These are phyloP conservation scores for Emergomyces africanus DNA, from an alignment of 2,329 filamentous ascomycete genomes.

Conservation along the genomic window DNA sequence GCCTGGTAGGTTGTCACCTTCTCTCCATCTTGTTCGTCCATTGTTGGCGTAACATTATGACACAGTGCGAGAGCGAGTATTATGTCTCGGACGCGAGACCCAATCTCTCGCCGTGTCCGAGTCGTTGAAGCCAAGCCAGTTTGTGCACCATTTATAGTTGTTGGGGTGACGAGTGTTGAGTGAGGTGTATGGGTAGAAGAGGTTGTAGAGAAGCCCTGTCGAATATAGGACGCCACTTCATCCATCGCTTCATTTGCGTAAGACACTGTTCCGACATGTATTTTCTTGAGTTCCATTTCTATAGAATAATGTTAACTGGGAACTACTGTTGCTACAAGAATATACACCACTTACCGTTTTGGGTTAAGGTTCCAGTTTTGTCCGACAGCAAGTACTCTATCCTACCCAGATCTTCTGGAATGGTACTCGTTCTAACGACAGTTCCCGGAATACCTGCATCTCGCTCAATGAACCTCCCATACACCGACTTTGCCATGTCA, in stretches of 20 bases:
- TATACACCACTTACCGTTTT: slow-evolving; percentile 49
- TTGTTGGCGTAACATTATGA: slow-evolving; percentile 91
- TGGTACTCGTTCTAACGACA: slow-evolving; percentile 91
- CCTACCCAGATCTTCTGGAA: slow-evolving; percentile 87
- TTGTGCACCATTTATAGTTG: slow-evolving; percentile 53
- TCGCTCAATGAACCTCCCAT: slow-evolving; percentile 87
- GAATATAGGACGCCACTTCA: slow-evolving; percentile 76
- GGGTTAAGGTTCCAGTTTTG: slow-evolving; percentile 95
- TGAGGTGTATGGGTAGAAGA: slow-evolving; percentile 30
- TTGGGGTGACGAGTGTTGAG: slow-evolving; percentile 58
- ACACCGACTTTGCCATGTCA: slow-evolving; percentile 93
- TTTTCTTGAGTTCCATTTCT: slow-evolving; percentile 98
- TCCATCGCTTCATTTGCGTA: slow-evolving; percentile 99
- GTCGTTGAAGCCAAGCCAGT: slow-evolving; percentile 50
- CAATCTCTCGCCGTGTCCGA: slow-evolving; percentile 82
- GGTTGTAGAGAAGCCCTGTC: slow-evolving; percentile 60
- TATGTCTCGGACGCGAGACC: slow-evolving; percentile 81
- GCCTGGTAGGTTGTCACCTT: slow-evolving; percentile 81
- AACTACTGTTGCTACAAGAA: slow-evolving; percentile 4
- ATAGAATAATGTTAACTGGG: slow-evolving; percentile 14
- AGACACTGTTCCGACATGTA: slow-evolving; percentile 94
- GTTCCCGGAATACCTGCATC: slow-evolving; percentile 84
- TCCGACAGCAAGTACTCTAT: slow-evolving; percentile 95
- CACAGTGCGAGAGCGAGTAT: slow-evolving; percentile 85
- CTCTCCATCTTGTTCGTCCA: slow-evolving; percentile 67